These are phyloP conservation scores for Hymenoscyphus fructigenus DNA, from an alignment of 2,329 filamentous ascomycete species.

Conservation along the genomic window DNA sequence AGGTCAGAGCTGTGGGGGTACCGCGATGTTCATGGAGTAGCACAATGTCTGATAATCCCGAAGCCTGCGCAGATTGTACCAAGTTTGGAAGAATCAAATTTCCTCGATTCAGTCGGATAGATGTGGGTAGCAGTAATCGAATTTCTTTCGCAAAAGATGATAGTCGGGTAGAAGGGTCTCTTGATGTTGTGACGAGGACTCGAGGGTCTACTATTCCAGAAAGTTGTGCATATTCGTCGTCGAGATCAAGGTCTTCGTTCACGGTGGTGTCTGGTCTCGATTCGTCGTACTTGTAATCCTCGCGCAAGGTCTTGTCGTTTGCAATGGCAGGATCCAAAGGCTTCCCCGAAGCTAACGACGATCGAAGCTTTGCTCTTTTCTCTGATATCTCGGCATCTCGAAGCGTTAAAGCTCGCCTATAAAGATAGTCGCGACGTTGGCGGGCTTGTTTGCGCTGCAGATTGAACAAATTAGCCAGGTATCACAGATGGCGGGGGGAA, in stretches of 20 bases:
- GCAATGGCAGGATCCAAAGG: conserved; percentile 79
- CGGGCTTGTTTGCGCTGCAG: conserved; percentile 68
- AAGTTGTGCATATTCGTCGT: conserved; percentile 87
- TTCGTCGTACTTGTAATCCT: conserved; percentile 94
- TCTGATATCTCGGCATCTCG: conserved; percentile 91
- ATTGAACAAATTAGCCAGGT: conserved; percentile 1
- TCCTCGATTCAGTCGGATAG: conserved; percentile 86
- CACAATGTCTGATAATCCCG: conserved; percentile 80
- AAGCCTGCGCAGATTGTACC: conserved; percentile 75
- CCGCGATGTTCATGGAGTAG: conserved; percentile 91
- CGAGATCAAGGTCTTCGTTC: conserved; percentile 71
- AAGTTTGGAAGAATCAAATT: conserved; percentile 86
- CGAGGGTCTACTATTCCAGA: conserved; percentile 90
- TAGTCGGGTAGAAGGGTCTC: conserved; percentile 81
- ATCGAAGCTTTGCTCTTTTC: conserved; percentile 83
- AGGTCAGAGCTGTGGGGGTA: conserved; percentile 83
- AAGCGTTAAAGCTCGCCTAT: conserved; percentile 81
- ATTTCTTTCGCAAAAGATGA: conserved; percentile 94
- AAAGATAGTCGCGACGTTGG: conserved; percentile 83
- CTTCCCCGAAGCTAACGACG: conserved; percentile 85
- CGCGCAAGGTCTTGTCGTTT: conserved; percentile 78
- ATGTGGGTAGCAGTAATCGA: conserved; percentile 76
- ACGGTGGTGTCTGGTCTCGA: conserved; percentile 65
- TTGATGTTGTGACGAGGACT: conserved; percentile 85
- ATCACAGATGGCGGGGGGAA: conserved; percentile 1